Percentiles rank a stretch among this genome's conserved stretches.
phyloP scores from a whole-genome alignment of 2,329 filamentous ascomycete species.

The Cadophora malorum region DNA sequence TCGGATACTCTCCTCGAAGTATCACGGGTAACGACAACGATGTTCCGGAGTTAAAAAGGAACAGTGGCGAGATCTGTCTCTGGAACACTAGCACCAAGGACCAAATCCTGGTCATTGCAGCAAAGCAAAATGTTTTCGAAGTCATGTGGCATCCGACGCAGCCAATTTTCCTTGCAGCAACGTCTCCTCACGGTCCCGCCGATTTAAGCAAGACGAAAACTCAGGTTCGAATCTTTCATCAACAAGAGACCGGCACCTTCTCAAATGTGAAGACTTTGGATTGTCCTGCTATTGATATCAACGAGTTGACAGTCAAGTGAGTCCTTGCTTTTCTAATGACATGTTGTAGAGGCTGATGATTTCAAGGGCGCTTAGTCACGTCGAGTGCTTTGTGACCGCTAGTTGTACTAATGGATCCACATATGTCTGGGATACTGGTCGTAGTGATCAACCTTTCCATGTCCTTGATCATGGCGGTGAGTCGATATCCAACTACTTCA shows the following conservation, averaged over 20 bases:
- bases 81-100: conserved; percentile 56
- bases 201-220: conserved; percentile 55
- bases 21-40: conserved; percentile 57
- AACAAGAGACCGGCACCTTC: conserved; percentile 48
- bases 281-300: conserved; percentile 65
- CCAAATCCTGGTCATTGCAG: conserved; percentile 56
- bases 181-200: conserved; percentile 55
- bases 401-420: conserved; percentile 66
- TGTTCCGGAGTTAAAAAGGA: conserved; percentile 63
- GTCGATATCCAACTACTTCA: conserved; percentile 7
- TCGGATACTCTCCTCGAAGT: conserved; percentile 68
- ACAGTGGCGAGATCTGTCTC: conserved; percentile 65
- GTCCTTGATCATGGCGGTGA: conserved; percentile 58
- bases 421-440: conserved; percentile 68
- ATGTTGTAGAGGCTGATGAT: conserved; percentile 37
- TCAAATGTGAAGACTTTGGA: conserved; percentile 61
- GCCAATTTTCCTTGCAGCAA: conserved; percentile 62
- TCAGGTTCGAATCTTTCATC: conserved; percentile 62
- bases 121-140: conserved; percentile 68
- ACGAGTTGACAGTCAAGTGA: conserved; percentile 63
- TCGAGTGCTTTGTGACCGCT: conserved; percentile 62
- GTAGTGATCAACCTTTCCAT: conserved; percentile 62
- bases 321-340: conserved; percentile 15
- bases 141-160: conserved; percentile 66
- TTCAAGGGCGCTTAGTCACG: conserved; percentile 56